Percentiles rank a stretch among this genome's conserved stretches.
These are phyloP conservation scores for Mercurialis annua DNA, from an alignment of 345 rosid species.

Conservation along the genomic window DNA sequence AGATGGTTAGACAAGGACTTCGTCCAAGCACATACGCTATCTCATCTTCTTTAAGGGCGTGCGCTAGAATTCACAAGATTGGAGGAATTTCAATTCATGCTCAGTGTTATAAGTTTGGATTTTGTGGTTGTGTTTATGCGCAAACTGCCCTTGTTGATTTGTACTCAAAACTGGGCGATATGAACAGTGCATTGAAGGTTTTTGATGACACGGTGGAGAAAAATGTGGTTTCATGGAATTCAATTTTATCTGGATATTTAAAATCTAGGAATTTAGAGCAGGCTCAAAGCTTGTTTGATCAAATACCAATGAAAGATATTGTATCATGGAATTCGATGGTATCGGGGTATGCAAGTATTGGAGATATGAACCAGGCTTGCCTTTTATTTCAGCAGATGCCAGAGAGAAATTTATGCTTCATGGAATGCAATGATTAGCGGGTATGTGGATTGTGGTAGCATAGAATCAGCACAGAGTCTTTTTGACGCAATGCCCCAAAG, in stretches of 20 bases:
- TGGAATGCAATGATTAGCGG: constrained; percentile 73
- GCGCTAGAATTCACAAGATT: constrained; percentile 40
- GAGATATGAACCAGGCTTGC: constrained; percentile 42
- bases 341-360: constrained; percentile 50
- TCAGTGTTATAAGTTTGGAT: constrained; percentile 47
- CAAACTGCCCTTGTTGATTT: constrained; percentile 66
- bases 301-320: constrained; percentile 54
- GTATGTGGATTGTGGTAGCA: constrained; percentile 38
- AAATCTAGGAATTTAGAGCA: constrained; percentile 40
- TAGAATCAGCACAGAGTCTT: constrained; percentile 41
- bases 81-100: constrained; percentile 52
- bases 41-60: constrained; percentile 59
- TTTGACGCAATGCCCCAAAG: constrained; percentile 56
- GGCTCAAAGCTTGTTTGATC: constrained; percentile 45
- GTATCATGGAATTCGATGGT: constrained; percentile 65
- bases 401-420: constrained; percentile 49
- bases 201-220: constrained; percentile 47
- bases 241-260: constrained; percentile 53
- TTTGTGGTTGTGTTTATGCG: constrained; percentile 60
- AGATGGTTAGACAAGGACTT: constrained; percentile 47
- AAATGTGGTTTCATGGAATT: constrained; percentile 72
- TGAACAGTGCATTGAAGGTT: constrained; percentile 47
- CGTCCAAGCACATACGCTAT: constrained; percentile 52
- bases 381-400: constrained; percentile 58
- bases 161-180: constrained; percentile 48